Evolutionary conservation across 495 filamentous ascomycete species (phyloP).

Genomic region (Delitschia confertaspora): DNA sequence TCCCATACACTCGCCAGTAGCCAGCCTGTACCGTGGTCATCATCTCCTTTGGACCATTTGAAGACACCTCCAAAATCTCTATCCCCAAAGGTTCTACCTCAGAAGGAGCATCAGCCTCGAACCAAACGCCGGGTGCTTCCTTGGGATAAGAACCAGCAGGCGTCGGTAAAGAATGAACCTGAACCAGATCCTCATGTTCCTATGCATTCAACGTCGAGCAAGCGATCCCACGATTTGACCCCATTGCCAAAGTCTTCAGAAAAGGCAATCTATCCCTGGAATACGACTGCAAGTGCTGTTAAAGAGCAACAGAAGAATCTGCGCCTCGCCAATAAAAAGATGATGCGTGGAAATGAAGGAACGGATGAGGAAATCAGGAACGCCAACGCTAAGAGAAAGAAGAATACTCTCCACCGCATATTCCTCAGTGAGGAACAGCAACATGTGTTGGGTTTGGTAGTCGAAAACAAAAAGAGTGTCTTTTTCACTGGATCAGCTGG

Average conservation of each 20-base stretch:
- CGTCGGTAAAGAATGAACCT: conserved; percentile 29
- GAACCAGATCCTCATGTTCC: background rate
- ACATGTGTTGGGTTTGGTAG: conserved; percentile 71
- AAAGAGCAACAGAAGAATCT: conserved; percentile 75
- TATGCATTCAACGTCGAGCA: conserved; percentile 4
- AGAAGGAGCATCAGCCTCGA: conserved; percentile 20
- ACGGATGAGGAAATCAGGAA: conserved; percentile 28
- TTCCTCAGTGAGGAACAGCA: conserved; percentile 78
- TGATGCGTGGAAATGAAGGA: conserved; percentile 38
- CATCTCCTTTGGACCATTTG: conserved; percentile 49
- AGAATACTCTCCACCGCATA: conserved; percentile 46
- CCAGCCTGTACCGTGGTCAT: conserved; percentile 53
- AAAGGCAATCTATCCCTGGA: conserved; percentile 52
- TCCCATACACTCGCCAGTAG: conserved; percentile 41
- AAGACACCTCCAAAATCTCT: conserved; percentile 30
- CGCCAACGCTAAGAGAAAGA: conserved; percentile 34
- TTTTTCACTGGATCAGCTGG: conserved; percentile 98
- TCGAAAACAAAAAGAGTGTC: conserved; percentile 69
- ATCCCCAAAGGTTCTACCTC: too few relatives aligned
- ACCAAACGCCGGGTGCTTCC: conserved; percentile 48
- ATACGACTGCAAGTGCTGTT: conserved; percentile 68
- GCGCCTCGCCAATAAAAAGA: conserved; percentile 53
- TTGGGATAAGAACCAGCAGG: conserved; percentile 40
- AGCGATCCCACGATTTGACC: conserved; percentile 31
- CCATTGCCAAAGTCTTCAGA: conserved; percentile 35